A percentile compares a stretch with the other conserved stretches of the same genome.
Evolutionary conservation across 2,329 filamentous ascomycete genomes (phyloP).

Genomic region (Fusarium camptoceras): DNA sequence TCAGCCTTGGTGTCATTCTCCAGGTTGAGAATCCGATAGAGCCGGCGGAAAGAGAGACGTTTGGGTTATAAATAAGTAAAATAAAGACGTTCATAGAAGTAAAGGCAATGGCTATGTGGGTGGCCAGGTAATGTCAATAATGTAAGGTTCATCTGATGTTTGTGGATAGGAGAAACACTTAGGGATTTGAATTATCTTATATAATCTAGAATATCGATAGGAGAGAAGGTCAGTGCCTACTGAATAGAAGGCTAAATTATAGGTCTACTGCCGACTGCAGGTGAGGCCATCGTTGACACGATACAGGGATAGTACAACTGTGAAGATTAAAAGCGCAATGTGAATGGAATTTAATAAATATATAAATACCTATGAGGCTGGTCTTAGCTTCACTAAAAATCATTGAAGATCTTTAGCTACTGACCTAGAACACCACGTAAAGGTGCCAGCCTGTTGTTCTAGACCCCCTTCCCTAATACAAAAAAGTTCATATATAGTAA

Average conservation of each 20-base stretch:
- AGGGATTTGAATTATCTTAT: no score
- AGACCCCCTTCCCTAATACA: background rate
- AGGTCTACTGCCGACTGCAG: no score
- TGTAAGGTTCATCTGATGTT: no score
- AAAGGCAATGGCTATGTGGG: background rate
- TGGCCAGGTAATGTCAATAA: background rate
- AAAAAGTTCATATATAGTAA: fast-evolving
- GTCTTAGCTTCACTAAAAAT: background rate
- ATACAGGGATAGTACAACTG: no score
- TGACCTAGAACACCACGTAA: conserved; percentile 8
- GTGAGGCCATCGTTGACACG: no score
- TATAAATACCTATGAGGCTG: no score
- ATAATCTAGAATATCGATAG: no score
- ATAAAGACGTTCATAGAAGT: background rate
- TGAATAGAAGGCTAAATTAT: fast-evolving
- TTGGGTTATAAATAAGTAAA: fast-evolving
- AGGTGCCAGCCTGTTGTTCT: conserved; percentile 9
- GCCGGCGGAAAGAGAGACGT: no score
- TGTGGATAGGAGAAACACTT: no score
- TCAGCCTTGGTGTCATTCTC: background rate
- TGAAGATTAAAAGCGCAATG: no score
- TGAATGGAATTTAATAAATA: no score
- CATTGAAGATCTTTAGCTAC: background rate
- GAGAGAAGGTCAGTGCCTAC: no score
- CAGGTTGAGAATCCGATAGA: fast-evolving